Conservation (phyloP, 2,329 filamentous ascomycete genomes). For the Aspergillus sojae region DNA sequence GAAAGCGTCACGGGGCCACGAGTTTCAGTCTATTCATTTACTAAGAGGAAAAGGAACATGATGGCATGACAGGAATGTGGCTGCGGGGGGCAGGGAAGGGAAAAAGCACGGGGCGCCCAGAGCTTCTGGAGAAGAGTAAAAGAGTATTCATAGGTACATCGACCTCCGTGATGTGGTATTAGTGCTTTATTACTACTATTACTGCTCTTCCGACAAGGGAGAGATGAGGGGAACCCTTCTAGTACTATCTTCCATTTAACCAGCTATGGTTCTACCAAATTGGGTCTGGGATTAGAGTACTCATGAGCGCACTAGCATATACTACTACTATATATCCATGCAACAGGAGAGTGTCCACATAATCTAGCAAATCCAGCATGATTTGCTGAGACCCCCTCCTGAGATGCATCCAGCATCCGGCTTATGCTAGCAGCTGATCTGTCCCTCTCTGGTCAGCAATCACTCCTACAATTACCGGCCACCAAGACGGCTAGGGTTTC, state of each 20-base stretch:
- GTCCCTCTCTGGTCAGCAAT: neutral
- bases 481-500: neutral
- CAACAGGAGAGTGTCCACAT: neutral
- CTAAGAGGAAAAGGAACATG: neutral
- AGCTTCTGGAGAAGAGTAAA: neutral
- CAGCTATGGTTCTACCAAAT: neutral
- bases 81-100: slow-evolving; percentile 8
- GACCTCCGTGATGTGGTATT: neutral
- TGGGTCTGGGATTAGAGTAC: neutral
- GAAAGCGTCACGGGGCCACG: slow-evolving; percentile 6
- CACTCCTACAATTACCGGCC: neutral
- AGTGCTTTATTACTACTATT: neutral
- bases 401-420: slow-evolving; percentile 3
- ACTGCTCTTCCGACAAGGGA: neutral
- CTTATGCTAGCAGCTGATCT: neutral
- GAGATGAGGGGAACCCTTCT: neutral
- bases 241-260: neutral
- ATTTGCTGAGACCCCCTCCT: neutral
- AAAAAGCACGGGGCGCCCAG: neutral
- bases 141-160: neutral
- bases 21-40: neutral
- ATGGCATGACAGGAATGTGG: slow-evolving; percentile 14
- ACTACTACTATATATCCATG: neutral
- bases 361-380: neutral
- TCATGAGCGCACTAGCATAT: neutral